A percentile compares a stretch with the other conserved stretches of the same genome.
Evolutionary conservation across 148 eudicot genomes (phyloP).

Genomic region (Limonium bicolor): DNA sequence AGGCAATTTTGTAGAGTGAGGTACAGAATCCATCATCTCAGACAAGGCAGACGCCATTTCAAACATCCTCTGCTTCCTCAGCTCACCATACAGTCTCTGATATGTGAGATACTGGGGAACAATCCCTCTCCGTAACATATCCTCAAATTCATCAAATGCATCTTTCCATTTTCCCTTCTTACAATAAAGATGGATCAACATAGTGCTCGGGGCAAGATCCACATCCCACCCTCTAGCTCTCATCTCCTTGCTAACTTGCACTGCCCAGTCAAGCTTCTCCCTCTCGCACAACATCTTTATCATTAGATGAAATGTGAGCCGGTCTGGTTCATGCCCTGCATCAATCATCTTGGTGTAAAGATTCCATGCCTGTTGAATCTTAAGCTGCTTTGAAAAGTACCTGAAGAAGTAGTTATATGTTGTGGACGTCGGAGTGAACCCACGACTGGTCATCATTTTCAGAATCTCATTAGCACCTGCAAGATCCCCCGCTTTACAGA

Average conservation of each 20-base stretch:
- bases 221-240: slow-evolving; percentile 35
- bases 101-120: slow-evolving; percentile 35
- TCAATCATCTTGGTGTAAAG: slow-evolving; percentile 47
- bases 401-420: slow-evolving; percentile 59
- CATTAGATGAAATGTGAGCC: slow-evolving; percentile 43
- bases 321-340: slow-evolving; percentile 42
- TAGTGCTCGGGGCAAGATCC: slow-evolving; percentile 31
- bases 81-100: slow-evolving; percentile 27
- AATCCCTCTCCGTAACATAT: slow-evolving; percentile 42
- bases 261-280: slow-evolving; percentile 32
- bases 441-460: slow-evolving; percentile 57
- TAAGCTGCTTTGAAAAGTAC: slow-evolving; percentile 30
- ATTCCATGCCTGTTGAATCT: slow-evolving; percentile 37
- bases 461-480: slow-evolving; percentile 53
- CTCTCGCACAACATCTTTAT: slow-evolving; percentile 50
- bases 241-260: slow-evolving; percentile 51
- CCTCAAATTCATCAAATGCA: slow-evolving; percentile 47
- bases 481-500: slow-evolving; percentile 67
- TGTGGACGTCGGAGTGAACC: slow-evolving; percentile 36
- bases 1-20: slow-evolving; percentile 30
- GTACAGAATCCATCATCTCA: slow-evolving; percentile 25
- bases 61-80: slow-evolving; percentile 32
- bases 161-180: slow-evolving; percentile 31
- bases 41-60: slow-evolving; percentile 24
- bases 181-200: slow-evolving; percentile 42